phyloP scores from a whole-genome alignment of 148 eudicot species.

The Chenopodium quinoa region DNA sequence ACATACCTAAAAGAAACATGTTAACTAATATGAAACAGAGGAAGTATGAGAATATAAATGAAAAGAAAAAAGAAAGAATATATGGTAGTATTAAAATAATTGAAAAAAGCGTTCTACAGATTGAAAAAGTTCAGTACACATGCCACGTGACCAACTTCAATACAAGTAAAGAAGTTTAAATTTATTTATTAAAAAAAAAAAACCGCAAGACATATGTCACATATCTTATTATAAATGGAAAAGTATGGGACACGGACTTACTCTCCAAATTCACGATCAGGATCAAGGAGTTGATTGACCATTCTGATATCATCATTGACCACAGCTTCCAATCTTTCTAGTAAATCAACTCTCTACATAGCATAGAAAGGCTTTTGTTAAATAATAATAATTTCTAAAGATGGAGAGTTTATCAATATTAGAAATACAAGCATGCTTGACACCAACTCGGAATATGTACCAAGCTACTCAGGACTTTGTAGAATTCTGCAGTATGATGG shows the following conservation, averaged over 20 bases:
- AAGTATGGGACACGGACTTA: constrained; percentile 36
- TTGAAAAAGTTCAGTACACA: constrained; percentile 3
- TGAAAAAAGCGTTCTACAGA: background rate
- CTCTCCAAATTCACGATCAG: constrained; percentile 70
- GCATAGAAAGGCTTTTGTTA: constrained; percentile 13
- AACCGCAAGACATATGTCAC: background rate
- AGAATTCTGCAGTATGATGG: constrained; percentile 1
- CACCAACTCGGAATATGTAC: background rate
- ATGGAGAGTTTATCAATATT: too few relatives aligned
- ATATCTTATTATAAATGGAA: background rate
- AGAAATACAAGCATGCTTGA: background rate
- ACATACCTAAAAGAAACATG: background rate
- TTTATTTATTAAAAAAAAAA: background rate
- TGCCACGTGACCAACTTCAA: background rate
- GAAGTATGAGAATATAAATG: too few relatives aligned
- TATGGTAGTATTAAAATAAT: background rate
- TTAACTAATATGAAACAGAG: too few relatives aligned
- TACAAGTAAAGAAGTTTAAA: background rate
- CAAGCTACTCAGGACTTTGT: background rate
- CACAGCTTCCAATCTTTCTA: constrained; percentile 77
- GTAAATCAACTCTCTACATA: constrained; percentile 65
- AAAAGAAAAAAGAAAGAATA: background rate
- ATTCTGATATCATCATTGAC: constrained; percentile 46
- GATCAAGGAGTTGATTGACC: constrained; percentile 46
- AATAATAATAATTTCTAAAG: background rate